These are phyloP conservation scores for Hygrophorus pudorinus DNA, from an alignment of 768 basidiomycete species.

Conservation along the genomic window DNA sequence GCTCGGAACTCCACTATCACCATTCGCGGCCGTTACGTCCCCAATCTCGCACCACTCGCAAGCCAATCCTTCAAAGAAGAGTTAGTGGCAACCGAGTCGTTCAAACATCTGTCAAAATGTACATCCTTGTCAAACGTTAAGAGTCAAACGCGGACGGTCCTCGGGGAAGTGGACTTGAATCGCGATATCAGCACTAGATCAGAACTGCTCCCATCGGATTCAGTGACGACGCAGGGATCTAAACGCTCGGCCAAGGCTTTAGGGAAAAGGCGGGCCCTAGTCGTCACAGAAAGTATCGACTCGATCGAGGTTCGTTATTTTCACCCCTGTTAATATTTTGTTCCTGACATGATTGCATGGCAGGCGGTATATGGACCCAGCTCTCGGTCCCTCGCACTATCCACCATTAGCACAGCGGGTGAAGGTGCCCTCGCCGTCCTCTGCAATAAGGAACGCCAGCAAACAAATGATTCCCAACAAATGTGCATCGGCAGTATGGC, in stretches of 20 bases:
- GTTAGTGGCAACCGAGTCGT: slow-evolving; percentile 8
- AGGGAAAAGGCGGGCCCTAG: slow-evolving; percentile 3
- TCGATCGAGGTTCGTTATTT: neutral
- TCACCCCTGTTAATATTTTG: neutral
- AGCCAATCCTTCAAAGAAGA: slow-evolving; percentile 14
- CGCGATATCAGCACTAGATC: slow-evolving; percentile 1
- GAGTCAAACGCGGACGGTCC: slow-evolving; percentile 3
- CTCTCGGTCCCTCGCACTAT: neutral
- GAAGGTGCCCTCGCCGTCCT: neutral
- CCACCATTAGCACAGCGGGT: neutral
- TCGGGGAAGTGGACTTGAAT: slow-evolving; percentile 11
- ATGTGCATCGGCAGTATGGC: neutral
- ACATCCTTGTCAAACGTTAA: slow-evolving; percentile 3
- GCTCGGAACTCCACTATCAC: neutral
- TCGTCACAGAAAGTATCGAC: neutral
- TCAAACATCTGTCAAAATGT: slow-evolving; percentile 1
- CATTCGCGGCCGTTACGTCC: neutral
- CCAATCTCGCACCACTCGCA: slow-evolving; percentile 11
- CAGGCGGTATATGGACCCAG: neutral
- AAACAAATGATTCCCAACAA: neutral
- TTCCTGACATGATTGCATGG: neutral
- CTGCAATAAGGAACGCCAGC: neutral
- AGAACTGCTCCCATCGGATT: slow-evolving; percentile 3
- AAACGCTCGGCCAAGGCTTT: neutral
- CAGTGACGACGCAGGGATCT: neutral